Evolutionary conservation across 2,329 filamentous ascomycete species (phyloP).

Genomic region (Penicillium griseofulvum): DNA sequence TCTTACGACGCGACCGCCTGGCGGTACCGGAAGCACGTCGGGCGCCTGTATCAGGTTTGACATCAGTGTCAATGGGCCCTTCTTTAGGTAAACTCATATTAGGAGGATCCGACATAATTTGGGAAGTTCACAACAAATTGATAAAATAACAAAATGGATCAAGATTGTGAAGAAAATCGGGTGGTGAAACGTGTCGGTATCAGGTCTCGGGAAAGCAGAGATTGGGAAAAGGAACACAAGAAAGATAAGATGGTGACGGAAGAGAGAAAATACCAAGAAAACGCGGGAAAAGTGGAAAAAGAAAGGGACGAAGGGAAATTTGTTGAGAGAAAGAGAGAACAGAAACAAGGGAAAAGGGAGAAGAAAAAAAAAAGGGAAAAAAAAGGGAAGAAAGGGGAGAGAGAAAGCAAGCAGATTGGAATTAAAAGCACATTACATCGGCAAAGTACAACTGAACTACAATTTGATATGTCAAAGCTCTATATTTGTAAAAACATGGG

Average conservation of each 20-base stretch:
- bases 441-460: background rate
- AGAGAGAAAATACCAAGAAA: slow-evolving; percentile 10
- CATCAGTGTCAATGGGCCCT: slow-evolving; percentile 21
- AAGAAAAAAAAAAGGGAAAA: slow-evolving; percentile 12
- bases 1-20: slow-evolving; percentile 42
- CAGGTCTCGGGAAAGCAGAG: slow-evolving; percentile 9
- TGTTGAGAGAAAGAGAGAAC: slow-evolving; percentile 4
- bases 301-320: slow-evolving; percentile 14
- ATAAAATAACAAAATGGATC: slow-evolving; percentile 13
- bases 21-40: slow-evolving; percentile 32
- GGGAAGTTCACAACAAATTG: background rate
- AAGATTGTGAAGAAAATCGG: slow-evolving; percentile 5
- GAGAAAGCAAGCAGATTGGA: slow-evolving; percentile 22
- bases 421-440: slow-evolving; percentile 5
- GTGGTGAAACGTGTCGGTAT: slow-evolving; percentile 12
- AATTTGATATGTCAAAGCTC: slow-evolving; percentile 5
- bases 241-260: slow-evolving; percentile 9
- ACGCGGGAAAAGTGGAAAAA: slow-evolving; percentile 13
- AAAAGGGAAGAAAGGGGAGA: slow-evolving; percentile 27
- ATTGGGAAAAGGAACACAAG: slow-evolving; percentile 7
- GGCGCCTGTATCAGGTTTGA: slow-evolving; percentile 26
- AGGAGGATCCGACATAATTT: slow-evolving; percentile 33
- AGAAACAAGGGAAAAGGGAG: slow-evolving; percentile 9
- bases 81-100: slow-evolving; percentile 25
- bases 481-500: background rate